Conservation (phyloP, 1,284 basidiomycete genomes). For the Leucoagaricus sp. region DNA sequence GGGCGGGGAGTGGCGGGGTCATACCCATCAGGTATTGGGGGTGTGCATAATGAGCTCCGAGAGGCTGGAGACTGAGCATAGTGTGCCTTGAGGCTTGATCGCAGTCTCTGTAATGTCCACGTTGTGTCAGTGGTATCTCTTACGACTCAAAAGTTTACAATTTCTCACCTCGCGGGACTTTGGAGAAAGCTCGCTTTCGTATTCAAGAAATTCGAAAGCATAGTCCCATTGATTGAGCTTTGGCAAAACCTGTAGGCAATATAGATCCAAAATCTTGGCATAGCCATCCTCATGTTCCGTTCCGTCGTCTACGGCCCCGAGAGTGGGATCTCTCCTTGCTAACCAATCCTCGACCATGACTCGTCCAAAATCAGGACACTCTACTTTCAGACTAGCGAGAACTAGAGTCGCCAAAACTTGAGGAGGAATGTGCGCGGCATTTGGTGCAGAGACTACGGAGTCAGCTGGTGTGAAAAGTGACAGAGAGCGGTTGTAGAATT, state of each 20-base stretch:
- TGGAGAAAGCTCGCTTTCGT: constrained; percentile 63
- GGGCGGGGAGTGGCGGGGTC: constrained; percentile 33
- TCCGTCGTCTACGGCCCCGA: constrained; percentile 20
- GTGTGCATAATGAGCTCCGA: constrained; percentile 16
- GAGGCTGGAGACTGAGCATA: constrained; percentile 35
- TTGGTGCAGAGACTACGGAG: constrained; percentile 33
- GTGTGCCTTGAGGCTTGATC: constrained; percentile 39
- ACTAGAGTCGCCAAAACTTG: constrained; percentile 69
- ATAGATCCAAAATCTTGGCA: constrained; percentile 71
- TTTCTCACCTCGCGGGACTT: constrained; percentile 52
- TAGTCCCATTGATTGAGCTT: constrained; percentile 77
- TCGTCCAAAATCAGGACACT: constrained; percentile 59
- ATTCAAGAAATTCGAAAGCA: constrained; percentile 69
- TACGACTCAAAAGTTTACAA: background rate
- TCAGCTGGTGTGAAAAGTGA: constrained; percentile 60
- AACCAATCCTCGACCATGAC: constrained; percentile 78
- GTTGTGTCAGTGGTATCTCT: constrained; percentile 8
- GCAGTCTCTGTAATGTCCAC: constrained; percentile 41
- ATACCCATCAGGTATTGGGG: constrained; percentile 9
- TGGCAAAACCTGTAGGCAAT: constrained; percentile 70
- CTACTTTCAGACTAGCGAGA: constrained; percentile 67
- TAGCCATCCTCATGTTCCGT: constrained; percentile 54
- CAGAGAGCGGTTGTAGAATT: constrained; percentile 64
- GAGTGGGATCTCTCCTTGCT: constrained; percentile 42
- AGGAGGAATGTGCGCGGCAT: constrained; percentile 61